Conservation (phyloP, 2,329 filamentous ascomycete species). For the Alternaria triticina region DNA sequence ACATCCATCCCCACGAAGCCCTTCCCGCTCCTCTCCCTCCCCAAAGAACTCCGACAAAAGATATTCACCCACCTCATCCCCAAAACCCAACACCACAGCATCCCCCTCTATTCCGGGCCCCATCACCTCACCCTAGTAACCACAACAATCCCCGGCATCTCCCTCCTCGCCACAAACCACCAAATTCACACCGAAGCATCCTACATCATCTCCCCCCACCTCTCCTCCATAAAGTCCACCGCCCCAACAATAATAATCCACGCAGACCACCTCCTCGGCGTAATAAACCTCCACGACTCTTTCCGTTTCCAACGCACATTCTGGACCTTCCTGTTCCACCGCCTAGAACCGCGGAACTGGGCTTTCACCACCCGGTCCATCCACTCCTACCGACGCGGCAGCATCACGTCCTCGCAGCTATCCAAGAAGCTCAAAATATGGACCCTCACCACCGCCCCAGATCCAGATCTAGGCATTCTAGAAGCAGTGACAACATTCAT, state of each 20-base stretch:
- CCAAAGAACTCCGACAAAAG: constrained; percentile 13
- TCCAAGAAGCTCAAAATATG: not conserved
- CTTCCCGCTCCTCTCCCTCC: constrained; percentile 10
- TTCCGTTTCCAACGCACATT: not conserved
- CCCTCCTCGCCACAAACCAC: constrained; percentile 3
- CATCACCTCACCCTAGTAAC: constrained; percentile 8
- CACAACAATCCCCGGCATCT: not conserved
- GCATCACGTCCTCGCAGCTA: not conserved
- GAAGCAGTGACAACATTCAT: not conserved
- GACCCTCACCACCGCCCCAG: not conserved
- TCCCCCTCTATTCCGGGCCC: not conserved
- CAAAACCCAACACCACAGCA: not conserved
- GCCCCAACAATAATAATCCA: not conserved
- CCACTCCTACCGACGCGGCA: not conserved
- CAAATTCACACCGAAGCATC: constrained; percentile 4
- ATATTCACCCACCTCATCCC: constrained; percentile 6
- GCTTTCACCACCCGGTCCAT: not conserved
- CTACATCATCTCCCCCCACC: not conserved
- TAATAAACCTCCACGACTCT: not conserved
- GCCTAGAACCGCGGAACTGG: not conserved
- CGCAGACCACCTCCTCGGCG: not conserved
- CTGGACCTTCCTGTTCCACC: not conserved
- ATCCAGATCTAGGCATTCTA: not conserved
- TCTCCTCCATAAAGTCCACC: not conserved
- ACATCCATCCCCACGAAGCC: not conserved